Conservation (phyloP, 495 filamentous ascomycete species). For the Penicilliopsis zonata region DNA sequence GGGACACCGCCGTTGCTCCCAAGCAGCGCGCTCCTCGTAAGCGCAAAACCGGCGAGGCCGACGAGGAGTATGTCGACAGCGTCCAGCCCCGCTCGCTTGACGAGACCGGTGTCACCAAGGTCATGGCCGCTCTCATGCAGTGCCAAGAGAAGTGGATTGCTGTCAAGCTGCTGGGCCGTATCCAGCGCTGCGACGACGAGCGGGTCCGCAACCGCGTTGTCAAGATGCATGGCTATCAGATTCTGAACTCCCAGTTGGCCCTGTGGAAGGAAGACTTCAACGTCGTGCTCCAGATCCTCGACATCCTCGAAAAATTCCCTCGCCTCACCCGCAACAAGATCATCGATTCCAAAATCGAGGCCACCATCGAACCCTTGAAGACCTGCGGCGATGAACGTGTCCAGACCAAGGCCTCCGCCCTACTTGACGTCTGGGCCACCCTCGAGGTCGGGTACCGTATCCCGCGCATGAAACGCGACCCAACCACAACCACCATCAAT, state of each 20-base stretch:
- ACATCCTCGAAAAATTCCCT: slow-evolving; percentile 81
- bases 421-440: slow-evolving; percentile 79
- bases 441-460: slow-evolving; percentile 92
- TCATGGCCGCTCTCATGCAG: slow-evolving; percentile 98
- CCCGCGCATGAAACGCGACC: slow-evolving; percentile 64
- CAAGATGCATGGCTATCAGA: slow-evolving; percentile 94
- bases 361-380: slow-evolving; percentile 59
- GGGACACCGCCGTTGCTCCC: slow-evolving; percentile 79
- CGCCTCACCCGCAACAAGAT: slow-evolving; percentile 96
- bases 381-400: slow-evolving; percentile 63
- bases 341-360: slow-evolving; percentile 88
- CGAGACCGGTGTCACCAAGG: slow-evolving; percentile 84
- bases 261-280: slow-evolving; percentile 83
- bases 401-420: slow-evolving; percentile 48
- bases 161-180: slow-evolving; percentile 82
- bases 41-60: slow-evolving; percentile 88
- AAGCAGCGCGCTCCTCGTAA: slow-evolving; percentile 84
- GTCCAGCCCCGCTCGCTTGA: slow-evolving; percentile 73
- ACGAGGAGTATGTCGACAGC: slow-evolving; percentile 94
- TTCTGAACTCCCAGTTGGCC: slow-evolving; percentile 72
- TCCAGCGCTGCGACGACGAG: slow-evolving; percentile 85
- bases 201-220: slow-evolving; percentile 79
- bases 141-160: slow-evolving; percentile 99
- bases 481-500: slow-evolving; percentile 35
- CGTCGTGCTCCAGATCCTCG: slow-evolving; percentile 76